Evolutionary conservation across 371 early-diverging fungal species (phyloP), one percentile per base, ranked within the genome.

Genomic region (Dichotomocladium elegans): DNA sequence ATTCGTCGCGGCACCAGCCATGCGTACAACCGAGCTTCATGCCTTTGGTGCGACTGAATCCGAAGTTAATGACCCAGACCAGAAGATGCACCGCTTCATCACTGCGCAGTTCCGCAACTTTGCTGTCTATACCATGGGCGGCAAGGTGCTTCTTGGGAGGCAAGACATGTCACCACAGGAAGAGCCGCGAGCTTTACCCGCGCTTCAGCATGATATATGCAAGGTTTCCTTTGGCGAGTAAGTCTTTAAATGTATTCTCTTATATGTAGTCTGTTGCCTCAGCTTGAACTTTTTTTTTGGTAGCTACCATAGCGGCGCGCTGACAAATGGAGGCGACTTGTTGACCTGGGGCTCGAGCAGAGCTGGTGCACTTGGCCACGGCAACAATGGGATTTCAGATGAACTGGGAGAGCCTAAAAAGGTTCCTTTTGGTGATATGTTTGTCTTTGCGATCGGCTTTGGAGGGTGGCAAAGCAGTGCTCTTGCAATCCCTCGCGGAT

Each of bases 291-390:
- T 61, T 41, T 70, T 21, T 19, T 47, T 2, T 47, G 3, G 12
- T 42, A 72, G 73, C 41, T 71, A 75, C 41, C 77, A 76, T 47
- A 53, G 43, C 26, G 77, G 77, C 26, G 77, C 77, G 21, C 26
- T 76, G 30, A 76, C 77, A 10, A 72, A 57, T 40, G 28, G 64
- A 35, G 77, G 77, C 9, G 27, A 58, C 11, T 17, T 76, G 26
- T 47, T 70, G 22, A 72, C 77, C 5, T 76, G 77, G 77, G 77
- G 77, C 14, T 46, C 24, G 0, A 61, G 59, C 41, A 66, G 65
- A 33, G 28, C 57, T 29, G 72, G 72, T 31, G 77, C 77, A 8
- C 52, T 76, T 15, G 77, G 77, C 11, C 70, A 66, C 31, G 75
- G 75, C 11, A 28, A 30, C 66, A 10, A 10, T 2, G 1, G 6